Conservation (phyloP, 305 asterid genomes). For the Fraxinus dipetala region DNA sequence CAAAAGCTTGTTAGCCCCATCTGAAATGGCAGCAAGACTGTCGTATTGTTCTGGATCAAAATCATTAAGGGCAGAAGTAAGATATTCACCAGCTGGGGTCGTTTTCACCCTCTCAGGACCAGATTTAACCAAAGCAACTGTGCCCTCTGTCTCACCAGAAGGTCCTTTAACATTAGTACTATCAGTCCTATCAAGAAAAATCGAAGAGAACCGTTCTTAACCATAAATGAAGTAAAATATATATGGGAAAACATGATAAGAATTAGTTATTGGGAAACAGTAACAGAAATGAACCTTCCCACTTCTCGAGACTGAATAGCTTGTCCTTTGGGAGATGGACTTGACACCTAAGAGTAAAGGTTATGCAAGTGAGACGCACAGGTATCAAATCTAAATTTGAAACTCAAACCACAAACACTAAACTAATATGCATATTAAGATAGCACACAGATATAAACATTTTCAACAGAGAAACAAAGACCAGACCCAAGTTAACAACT, state of each 20-base stretch:
- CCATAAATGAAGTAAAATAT: not conserved
- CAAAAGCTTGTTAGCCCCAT: conserved; percentile 98
- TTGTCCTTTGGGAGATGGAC: conserved; percentile 61
- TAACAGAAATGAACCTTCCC: conserved; percentile 54
- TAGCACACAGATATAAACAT: conserved; percentile 11
- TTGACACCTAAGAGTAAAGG: conserved; percentile 54
- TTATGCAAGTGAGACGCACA: conserved; percentile 21
- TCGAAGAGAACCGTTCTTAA: conserved; percentile 21
- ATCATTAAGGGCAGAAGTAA: conserved; percentile 86
- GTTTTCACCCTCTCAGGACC: conserved; percentile 67
- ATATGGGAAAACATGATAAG: not conserved
- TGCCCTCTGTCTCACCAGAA: conserved; percentile 57
- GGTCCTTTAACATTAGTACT: conserved; percentile 50
- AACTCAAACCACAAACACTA: not conserved
- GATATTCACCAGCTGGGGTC: conserved; percentile 99
- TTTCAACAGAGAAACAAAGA: conserved; percentile 23
- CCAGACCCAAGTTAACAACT: conserved; percentile 15
- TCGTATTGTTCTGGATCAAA: conserved; percentile 97
- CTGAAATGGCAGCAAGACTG: conserved; percentile 95
- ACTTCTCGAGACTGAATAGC: conserved; percentile 52
- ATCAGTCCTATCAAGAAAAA: conserved; percentile 52
- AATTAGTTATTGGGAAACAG: conserved; percentile 21
- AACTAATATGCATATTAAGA: not conserved
- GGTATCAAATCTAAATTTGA: not conserved
- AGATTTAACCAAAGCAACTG: conserved; percentile 79